A percentile compares a stretch with the other conserved stretches of the same genome.
phyloP scores from a whole-genome alignment of 2,329 filamentous ascomycete genomes.

The Colletotrichum liaoningense region DNA sequence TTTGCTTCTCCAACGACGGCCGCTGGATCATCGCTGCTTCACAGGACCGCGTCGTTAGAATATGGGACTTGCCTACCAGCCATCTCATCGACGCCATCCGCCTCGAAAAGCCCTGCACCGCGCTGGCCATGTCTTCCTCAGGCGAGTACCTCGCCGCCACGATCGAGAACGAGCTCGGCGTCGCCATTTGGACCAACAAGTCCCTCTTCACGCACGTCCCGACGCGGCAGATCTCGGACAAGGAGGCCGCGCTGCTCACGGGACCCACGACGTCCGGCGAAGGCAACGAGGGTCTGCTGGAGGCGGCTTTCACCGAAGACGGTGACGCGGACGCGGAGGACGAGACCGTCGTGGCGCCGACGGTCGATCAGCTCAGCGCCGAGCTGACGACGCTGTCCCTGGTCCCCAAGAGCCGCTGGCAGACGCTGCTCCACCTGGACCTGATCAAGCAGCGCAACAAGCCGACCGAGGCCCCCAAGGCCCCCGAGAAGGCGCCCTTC shows the following conservation, averaged over 20 bases:
- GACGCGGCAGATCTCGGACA: constrained; percentile 84
- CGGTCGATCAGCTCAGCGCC: constrained; percentile 80
- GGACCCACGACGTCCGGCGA: constrained; percentile 86
- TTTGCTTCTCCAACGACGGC: constrained; percentile 91
- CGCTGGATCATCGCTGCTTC: constrained; percentile 93
- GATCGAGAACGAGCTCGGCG: constrained; percentile 82
- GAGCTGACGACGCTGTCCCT: constrained; percentile 90
- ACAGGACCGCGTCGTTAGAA: constrained; percentile 80
- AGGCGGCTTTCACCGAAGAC: constrained; percentile 76
- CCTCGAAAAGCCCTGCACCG: constrained; percentile 81
- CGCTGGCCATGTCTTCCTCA: constrained; percentile 87
- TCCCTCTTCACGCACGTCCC: constrained; percentile 90
- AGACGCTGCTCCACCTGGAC: constrained; percentile 92
- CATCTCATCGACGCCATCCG: constrained; percentile 94
- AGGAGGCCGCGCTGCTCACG: constrained; percentile 73
- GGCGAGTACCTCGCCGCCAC: constrained; percentile 96
- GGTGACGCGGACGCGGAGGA: constrained; percentile 60
- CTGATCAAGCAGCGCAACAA: constrained; percentile 94
- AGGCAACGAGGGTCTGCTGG: constrained; percentile 79
- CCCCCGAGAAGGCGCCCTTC: constrained; percentile 94
- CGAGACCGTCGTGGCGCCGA: constrained; percentile 64
- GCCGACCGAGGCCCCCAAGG: constrained; percentile 90
- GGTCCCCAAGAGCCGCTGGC: constrained; percentile 92
- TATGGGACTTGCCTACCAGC: constrained; percentile 96
- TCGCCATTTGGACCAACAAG: constrained; percentile 97